Base-by-base conservation (phyloP, 1,139 yeast species). In the Schizosaccharomyces versatilis region DNA sequence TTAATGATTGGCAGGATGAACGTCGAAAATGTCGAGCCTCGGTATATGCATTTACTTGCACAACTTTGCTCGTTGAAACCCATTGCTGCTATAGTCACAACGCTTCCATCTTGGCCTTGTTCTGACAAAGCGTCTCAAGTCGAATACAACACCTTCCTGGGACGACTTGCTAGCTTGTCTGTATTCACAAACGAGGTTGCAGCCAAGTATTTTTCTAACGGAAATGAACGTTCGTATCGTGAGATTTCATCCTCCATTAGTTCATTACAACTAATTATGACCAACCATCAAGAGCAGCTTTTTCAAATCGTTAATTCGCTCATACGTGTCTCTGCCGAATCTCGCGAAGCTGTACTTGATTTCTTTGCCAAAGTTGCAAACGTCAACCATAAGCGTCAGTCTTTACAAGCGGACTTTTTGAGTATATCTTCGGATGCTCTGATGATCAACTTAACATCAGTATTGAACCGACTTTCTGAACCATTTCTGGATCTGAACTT, bases 341-440 rank as follows among this genome's bases (percentile, higher is more conserved):
- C 95, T 0, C 74, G 97, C 60, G 69, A 69, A 47, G 78, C 71
- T 51, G 65, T 88, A 55, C 68, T 90, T 59, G 66, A 71, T 55
- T 86, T 81, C 74, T 78, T 88, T 66, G 82, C 82, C 1, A 74
- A 73, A 44, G 73, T 86, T 51, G 74, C 85, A 19, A 84, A 88
- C 63, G 72, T 77, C 57, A 86, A 88, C 65, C 96, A 88, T 67
- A 75, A 84, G 62, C 77, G 97, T 67, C 76, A 84, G 61, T 96
- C 96, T 53, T 79, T 84, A 61, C 94, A 84, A 66, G 83, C 90
- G 3, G 81, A 83, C 62, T 75, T 77, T 7, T 70, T 73, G 17
- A 75, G 78, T 56, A 71, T 84, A 54, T 79, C 94, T 1, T 73
- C 85, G 7, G 88, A 88, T 68, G 90, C 88, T 0, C 74, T 90